Evolutionary conservation across 345 rosid species (phyloP), one percentile per base, ranked within the genome.

Genomic region (Viola odorata): DNA sequence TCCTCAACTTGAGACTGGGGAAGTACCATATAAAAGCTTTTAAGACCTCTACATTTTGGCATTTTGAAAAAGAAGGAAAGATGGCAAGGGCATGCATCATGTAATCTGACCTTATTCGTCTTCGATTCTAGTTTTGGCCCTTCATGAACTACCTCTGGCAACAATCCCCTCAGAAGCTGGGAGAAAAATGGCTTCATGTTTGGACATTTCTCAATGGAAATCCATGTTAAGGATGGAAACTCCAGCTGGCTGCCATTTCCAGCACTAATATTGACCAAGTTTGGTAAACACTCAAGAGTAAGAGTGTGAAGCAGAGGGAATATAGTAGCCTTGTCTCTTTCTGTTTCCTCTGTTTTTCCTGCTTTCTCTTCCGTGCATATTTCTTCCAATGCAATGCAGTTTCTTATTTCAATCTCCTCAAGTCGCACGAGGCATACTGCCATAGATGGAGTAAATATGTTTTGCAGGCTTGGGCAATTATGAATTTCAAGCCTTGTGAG

Each of bases 51-150:
- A 23, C 32, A 23, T 23, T 23, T 23, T 23, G 32, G 32, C 32
- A 23, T 23, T 23, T 23, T 23, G 32, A 23, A 23, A 23, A 23
- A 23, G 32, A 23, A 23, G 2, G 32, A 23, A 23, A 23, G 32
- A 23, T 23, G 32, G 32, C 32, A 23, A 23, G 32, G 32, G 2
- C 32, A 23, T 23, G 32, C 32, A 23, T 23, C 32, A 23, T 23
- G 7, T 8, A 47, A 16, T 37, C 68, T 45, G 37, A 64, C 68
- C 68, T 55, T 55, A 10, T 7, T 3, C 5, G 8, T 57, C 16
- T 15, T 40, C 51, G 0, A 57, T 36, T 38, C 51, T 1, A 7
- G 36, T 8, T 10, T n/a, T 9, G 17, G 12, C 7, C 41, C 54
- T 23, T 15, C 48, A 32, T n/a, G 13, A 9, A 41, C 38, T 12